Evolutionary conservation across 1,139 yeast genomes (phyloP).

Genomic region (Geotrichum macrosporum): DNA sequence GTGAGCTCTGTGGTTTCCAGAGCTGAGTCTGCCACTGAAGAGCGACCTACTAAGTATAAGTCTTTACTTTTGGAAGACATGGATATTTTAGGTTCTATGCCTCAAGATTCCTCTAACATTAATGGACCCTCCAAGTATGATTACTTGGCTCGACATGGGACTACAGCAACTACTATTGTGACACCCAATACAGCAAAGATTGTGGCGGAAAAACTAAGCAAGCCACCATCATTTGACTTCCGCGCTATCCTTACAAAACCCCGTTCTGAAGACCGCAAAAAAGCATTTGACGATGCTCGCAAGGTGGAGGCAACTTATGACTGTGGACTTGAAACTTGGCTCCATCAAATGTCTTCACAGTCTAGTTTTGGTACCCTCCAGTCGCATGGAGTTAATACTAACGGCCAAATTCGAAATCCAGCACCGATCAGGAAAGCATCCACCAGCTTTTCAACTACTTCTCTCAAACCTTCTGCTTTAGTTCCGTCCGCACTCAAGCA

Average conservation of each 20-base stretch:
- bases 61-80: slow-evolving; percentile 1
- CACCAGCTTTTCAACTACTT: slow-evolving; percentile 7
- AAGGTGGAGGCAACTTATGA: slow-evolving; percentile 34
- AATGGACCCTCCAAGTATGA: slow-evolving; percentile 2
- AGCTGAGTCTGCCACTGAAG: neutral
- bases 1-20: slow-evolving; percentile 5
- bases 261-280: slow-evolving; percentile 29
- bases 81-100: neutral
- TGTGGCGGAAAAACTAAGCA: slow-evolving; percentile 24
- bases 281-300: slow-evolving; percentile 32
- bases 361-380: neutral
- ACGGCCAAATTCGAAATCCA: neutral
- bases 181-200: neutral
- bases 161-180: slow-evolving; percentile 14
- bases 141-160: slow-evolving; percentile 14
- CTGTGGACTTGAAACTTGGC: slow-evolving; percentile 39
- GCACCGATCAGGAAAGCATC: slow-evolving; percentile 1
- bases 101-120: neutral
- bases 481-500: slow-evolving; percentile 16
- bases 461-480: slow-evolving; percentile 12
- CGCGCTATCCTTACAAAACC: slow-evolving; percentile 33
- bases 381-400: neutral
- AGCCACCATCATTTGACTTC: slow-evolving; percentile 38
- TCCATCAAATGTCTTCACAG: slow-evolving; percentile 23
- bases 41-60: neutral